Conservation (phyloP, 1,284 basidiomycete species). For the Apiotrichum akiyoshidainum region DNA sequence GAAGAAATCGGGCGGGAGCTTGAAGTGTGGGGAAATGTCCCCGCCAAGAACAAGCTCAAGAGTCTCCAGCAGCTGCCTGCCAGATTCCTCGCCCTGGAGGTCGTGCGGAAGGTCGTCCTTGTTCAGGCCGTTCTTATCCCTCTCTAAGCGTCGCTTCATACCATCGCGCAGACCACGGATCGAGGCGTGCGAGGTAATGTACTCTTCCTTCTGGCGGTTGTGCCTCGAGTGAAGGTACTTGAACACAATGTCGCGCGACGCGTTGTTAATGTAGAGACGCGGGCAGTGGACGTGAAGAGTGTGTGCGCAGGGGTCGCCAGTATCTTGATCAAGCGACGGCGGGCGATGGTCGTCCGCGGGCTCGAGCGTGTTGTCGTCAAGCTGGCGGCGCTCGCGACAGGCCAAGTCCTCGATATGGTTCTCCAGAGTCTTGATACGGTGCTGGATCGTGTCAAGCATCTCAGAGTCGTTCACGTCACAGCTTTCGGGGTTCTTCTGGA, state of each 20-base stretch:
- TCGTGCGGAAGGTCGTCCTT: conserved; percentile 12
- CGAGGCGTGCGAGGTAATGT: conserved; percentile 73
- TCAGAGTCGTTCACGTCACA: not conserved
- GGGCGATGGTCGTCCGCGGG: not conserved
- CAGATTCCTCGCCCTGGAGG: conserved; percentile 3
- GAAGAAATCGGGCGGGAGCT: conserved; percentile 20
- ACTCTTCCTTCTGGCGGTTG: conserved; percentile 71
- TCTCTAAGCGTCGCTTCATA: conserved; percentile 23
- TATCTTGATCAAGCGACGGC: not conserved
- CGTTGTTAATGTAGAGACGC: conserved; percentile 74
- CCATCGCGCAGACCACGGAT: conserved; percentile 35
- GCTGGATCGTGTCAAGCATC: not conserved
- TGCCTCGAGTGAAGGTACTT: conserved; percentile 86
- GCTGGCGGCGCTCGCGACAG: conserved; percentile 28
- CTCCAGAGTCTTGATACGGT: conserved; percentile 30
- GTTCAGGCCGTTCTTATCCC: conserved; percentile 20
- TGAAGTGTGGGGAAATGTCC: conserved; percentile 20
- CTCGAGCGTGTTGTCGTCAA: conserved; percentile 37
- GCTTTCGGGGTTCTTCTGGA: conserved; percentile 3
- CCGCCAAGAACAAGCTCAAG: conserved; percentile 25
- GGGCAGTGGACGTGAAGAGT: conserved; percentile 81
- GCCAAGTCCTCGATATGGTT: conserved; percentile 32
- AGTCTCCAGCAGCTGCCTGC: conserved; percentile 7
- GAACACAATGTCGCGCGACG: conserved; percentile 75
- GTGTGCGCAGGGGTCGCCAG: conserved; percentile 61